Evolutionary conservation across 2,329 filamentous ascomycete genomes (phyloP).

Genomic region (Aquanectria penicillioides): DNA sequence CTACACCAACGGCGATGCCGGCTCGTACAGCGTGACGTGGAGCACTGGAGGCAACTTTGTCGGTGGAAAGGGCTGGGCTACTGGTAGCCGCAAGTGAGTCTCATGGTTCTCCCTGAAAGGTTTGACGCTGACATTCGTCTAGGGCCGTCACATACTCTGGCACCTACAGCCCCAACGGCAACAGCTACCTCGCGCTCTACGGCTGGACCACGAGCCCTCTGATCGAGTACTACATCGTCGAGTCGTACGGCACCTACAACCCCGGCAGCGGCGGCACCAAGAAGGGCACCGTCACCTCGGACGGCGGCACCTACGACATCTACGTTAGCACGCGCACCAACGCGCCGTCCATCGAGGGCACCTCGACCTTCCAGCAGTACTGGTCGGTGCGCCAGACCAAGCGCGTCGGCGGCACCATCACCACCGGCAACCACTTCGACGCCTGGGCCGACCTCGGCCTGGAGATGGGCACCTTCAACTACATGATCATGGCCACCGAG

Average conservation of each 20-base stretch:
- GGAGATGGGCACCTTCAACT: conserved; percentile 58
- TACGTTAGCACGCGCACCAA: conserved; percentile 50
- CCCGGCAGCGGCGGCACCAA: conserved; percentile 43
- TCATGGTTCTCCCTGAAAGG: conserved; percentile 14
- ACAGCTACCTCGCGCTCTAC: conserved; percentile 51
- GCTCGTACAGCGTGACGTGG: conserved; percentile 57
- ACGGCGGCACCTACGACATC: conserved; percentile 50
- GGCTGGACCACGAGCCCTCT: conserved; percentile 51
- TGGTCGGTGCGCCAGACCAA: conserved; percentile 60
- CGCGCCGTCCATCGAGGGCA: conserved; percentile 58
- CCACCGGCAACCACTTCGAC: conserved; percentile 60
- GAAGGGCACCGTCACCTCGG: conserved; percentile 46
- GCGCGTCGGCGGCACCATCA: conserved; percentile 60
- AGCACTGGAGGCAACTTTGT: conserved; percentile 41
- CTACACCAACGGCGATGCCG: conserved; percentile 55
- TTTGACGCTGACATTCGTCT: neutral
- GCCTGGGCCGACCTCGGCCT: conserved; percentile 60
- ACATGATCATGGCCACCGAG: conserved; percentile 64
- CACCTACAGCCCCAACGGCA: conserved; percentile 45
- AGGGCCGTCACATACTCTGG: conserved; percentile 37
- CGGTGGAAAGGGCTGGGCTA: conserved; percentile 34
- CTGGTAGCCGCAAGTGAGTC: conserved; percentile 50
- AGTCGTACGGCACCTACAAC: conserved; percentile 51
- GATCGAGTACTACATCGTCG: conserved; percentile 52
- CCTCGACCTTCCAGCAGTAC: conserved; percentile 61